These are phyloP conservation scores for Colletotrichum sp. DNA, from an alignment of 2,329 filamentous ascomycete species.

Conservation along the genomic window DNA sequence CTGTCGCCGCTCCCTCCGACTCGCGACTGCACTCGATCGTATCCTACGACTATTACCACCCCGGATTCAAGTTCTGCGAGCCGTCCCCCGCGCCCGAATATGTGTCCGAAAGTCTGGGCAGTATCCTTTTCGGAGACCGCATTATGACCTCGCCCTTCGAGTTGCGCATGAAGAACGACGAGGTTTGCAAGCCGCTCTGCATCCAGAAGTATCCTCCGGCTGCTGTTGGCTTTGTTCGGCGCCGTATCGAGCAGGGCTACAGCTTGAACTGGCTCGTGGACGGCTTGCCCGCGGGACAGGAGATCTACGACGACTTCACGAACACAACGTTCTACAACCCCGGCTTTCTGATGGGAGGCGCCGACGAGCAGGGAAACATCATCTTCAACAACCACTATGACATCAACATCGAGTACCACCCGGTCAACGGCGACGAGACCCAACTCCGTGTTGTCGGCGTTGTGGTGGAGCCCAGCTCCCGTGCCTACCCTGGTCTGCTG, in stretches of 20 bases:
- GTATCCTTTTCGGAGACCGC: conserved; percentile 95
- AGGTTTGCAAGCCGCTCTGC: conserved; percentile 86
- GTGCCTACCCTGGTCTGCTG: conserved; percentile 60
- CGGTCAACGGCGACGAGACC: conserved; percentile 68
- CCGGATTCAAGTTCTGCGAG: conserved; percentile 85
- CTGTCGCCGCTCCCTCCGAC: conserved; percentile 78
- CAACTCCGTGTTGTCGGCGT: conserved; percentile 92
- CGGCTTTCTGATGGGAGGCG: conserved; percentile 80
- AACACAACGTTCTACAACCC: conserved; percentile 86
- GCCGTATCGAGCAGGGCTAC: conserved; percentile 82
- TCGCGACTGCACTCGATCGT: conserved; percentile 89
- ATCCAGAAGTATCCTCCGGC: conserved; percentile 65
- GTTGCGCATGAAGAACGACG: conserved; percentile 83
- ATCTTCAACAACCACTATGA: conserved; percentile 94
- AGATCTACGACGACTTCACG: conserved; percentile 77
- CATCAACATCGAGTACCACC: conserved; percentile 91
- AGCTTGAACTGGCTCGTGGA: conserved; percentile 97
- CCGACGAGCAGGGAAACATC: conserved; percentile 60
- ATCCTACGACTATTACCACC: conserved; percentile 95
- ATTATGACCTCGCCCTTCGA: conserved; percentile 97
- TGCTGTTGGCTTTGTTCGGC: conserved; percentile 80
- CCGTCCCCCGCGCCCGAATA: conserved; percentile 78
- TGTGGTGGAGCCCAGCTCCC: conserved; percentile 82
- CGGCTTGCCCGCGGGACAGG: conserved; percentile 87
- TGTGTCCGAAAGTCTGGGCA: conserved; percentile 88